These are phyloP conservation scores for Pseudocercospora pini-densiflorae DNA, from an alignment of 2,329 filamentous ascomycete species.

Conservation along the genomic window DNA sequence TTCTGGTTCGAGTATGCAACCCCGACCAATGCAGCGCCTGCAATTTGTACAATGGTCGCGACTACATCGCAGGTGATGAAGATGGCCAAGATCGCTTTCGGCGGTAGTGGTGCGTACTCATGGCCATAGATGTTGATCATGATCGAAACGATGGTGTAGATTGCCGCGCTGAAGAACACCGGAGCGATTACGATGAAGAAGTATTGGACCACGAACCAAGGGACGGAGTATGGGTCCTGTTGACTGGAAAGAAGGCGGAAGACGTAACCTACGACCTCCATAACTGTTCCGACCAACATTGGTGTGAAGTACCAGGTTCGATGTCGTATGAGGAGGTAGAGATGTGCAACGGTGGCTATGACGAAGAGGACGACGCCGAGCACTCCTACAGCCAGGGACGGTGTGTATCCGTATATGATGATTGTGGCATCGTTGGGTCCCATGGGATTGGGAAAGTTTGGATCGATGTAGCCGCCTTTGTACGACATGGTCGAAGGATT, in stretches of 20 bases:
- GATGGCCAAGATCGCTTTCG: conserved; percentile 56
- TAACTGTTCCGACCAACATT: conserved; percentile 50
- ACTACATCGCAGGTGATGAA: conserved; percentile 61
- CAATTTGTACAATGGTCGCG: conserved; percentile 58
- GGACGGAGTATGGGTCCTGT: conserved; percentile 58
- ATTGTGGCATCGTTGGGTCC: conserved; percentile 53
- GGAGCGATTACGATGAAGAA: conserved; percentile 66
- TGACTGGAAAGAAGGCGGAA: conserved; percentile 55
- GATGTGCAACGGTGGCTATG: conserved; percentile 47
- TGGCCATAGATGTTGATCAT: conserved; percentile 54
- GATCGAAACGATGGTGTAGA: conserved; percentile 60
- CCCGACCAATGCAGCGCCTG: conserved; percentile 61
- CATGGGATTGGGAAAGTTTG: conserved; percentile 56
- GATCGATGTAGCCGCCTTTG: conserved; percentile 52
- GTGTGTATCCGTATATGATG: conserved; percentile 58
- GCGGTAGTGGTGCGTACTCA: conserved; percentile 51
- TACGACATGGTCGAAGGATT: not conserved
- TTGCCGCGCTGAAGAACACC: conserved; percentile 61
- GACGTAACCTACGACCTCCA: conserved; percentile 58
- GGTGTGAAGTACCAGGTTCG: conserved; percentile 55
- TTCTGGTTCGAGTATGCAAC: conserved; percentile 53
- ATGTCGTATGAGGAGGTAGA: conserved; percentile 40
- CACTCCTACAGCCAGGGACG: conserved; percentile 50
- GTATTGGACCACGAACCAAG: conserved; percentile 62
- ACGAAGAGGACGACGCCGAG: conserved; percentile 53